Base-by-base conservation (phyloP, 805 yeast genomes). In the Torulaspora delbrueckii region DNA sequence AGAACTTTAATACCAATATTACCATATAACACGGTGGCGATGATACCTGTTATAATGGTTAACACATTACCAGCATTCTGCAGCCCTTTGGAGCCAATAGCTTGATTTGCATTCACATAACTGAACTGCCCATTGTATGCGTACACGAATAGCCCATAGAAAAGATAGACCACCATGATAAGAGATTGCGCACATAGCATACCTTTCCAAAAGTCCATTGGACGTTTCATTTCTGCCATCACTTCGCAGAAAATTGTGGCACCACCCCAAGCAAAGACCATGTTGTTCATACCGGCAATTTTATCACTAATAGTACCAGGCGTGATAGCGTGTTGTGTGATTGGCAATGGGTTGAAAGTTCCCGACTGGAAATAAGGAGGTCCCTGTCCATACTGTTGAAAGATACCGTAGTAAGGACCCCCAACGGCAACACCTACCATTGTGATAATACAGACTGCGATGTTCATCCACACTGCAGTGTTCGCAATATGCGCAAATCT, bases 191-290 rank as follows among this genome's bases (percentile, higher is more conserved):
- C 76, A 34, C 61, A 50, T 14, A 66, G 48, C 70, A 73, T 68
- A 37, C 76, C 76, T 56, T 73, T 71, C 70, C 74, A 66, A 60
- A 74, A 74, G 46, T 74, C 78, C 66, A 60, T 60, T 7, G 78
- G 78, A 40, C 72, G 64, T 45, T 59, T 64, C 75, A 74, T 69
- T 56, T 74, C 78, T 8, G 78, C 71, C 62, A 75, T 63, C 41
- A 74, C 66, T 53, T 74, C 76, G 13, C 72, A 67, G 59, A 73
- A 74, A 40, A 73, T 69, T 50, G 74, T 66, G n/a, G 78, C 74
- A 50, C 78, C 79, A 32, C 77, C 78, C 64, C 72, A 74, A 3
- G 76, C 70, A 56, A 69, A 74, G 14, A 75, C 74, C 50, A 74
- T 66, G 55, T 73, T 73, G 59, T 72, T 66, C 48, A 70, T 56